phyloP scores from a whole-genome alignment of 148 eudicot species.

The Euryodendron excelsum region DNA sequence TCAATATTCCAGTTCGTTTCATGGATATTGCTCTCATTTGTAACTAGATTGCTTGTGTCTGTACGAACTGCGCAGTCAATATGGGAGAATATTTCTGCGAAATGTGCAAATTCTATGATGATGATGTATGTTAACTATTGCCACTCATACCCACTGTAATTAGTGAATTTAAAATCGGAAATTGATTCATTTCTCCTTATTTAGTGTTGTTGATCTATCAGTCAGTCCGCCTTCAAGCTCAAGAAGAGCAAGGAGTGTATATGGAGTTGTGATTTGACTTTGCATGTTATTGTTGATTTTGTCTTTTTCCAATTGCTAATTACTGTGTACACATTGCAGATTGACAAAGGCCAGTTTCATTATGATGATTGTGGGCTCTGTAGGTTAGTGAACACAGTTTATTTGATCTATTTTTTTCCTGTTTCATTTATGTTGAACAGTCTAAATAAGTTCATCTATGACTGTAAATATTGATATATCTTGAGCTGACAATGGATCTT shows the following conservation, averaged over 20 bases:
- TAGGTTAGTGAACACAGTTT: conserved; percentile 51
- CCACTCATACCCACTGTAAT: neutral
- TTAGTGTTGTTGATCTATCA: neutral
- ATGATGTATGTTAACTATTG: conserved; percentile 53
- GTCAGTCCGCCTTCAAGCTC: conserved; percentile 1
- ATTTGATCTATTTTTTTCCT: neutral
- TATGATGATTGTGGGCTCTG: conserved; percentile 97
- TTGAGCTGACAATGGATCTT: too few relatives aligned
- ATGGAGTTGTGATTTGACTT: neutral
- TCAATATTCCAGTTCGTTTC: neutral
- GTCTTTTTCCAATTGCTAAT: neutral
- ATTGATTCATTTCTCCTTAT: neutral
- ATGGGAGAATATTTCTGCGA: conserved; percentile 92
- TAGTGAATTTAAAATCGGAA: neutral
- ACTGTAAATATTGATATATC: too few relatives aligned
- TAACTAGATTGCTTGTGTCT: conserved; percentile 60
- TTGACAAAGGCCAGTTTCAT: conserved; percentile 76
- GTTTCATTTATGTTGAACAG: neutral
- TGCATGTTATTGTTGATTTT: neutral
- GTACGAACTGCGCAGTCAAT: conserved; percentile 83
- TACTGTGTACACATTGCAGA: conserved; percentile 44
- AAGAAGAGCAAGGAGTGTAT: neutral
- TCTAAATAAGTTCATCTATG: neutral
- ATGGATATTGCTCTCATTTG: neutral
- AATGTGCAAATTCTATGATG: conserved; percentile 84